Percentiles rank a stretch among this genome's conserved stretches.
These are phyloP conservation scores for Penicillium taxi DNA, from an alignment of 495 filamentous ascomycete species.

Conservation along the genomic window DNA sequence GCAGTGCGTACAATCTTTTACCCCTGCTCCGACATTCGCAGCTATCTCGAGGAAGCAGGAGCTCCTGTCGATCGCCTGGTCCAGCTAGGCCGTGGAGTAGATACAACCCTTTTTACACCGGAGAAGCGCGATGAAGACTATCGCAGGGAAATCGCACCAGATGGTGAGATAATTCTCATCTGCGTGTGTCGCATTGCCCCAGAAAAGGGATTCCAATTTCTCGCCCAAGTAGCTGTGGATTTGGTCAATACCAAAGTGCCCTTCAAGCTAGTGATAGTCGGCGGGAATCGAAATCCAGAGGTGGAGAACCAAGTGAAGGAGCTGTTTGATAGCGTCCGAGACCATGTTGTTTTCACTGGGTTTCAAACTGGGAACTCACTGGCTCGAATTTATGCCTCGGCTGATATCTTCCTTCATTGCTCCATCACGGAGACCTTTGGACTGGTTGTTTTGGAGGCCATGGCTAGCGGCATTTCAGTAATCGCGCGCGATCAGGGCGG, in stretches of 20 bases:
- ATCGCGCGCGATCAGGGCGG: slow-evolving; percentile 57
- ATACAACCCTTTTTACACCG: slow-evolving; percentile 49
- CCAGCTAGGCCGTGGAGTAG: slow-evolving; percentile 52
- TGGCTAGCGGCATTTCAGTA: slow-evolving; percentile 58
- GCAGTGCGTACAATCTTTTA: slow-evolving; percentile 56
- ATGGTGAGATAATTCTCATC: slow-evolving; percentile 51
- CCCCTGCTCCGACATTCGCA: slow-evolving; percentile 46
- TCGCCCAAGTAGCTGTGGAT: slow-evolving; percentile 40
- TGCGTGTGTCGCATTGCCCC: slow-evolving; percentile 53
- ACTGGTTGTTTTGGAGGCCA: slow-evolving; percentile 55
- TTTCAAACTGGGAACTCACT: slow-evolving; percentile 47
- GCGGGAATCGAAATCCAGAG: slow-evolving; percentile 51
- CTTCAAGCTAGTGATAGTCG: slow-evolving; percentile 55
- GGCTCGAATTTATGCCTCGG: slow-evolving; percentile 50
- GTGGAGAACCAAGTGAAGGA: slow-evolving; percentile 48
- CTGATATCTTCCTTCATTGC: slow-evolving; percentile 56
- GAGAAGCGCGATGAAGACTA: slow-evolving; percentile 36
- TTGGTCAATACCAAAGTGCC: slow-evolving; percentile 44
- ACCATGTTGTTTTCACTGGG: slow-evolving; percentile 51
- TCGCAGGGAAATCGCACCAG: slow-evolving; percentile 43
- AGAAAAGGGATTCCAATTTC: slow-evolving; percentile 59
- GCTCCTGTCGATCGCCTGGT: slow-evolving; percentile 44
- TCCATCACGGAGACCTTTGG: slow-evolving; percentile 62
- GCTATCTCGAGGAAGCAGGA: slow-evolving; percentile 44
- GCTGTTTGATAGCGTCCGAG: slow-evolving; percentile 37